Base-by-base conservation (phyloP, 176 grass and related monocot genomes). In the Oryza rufipogon region DNA sequence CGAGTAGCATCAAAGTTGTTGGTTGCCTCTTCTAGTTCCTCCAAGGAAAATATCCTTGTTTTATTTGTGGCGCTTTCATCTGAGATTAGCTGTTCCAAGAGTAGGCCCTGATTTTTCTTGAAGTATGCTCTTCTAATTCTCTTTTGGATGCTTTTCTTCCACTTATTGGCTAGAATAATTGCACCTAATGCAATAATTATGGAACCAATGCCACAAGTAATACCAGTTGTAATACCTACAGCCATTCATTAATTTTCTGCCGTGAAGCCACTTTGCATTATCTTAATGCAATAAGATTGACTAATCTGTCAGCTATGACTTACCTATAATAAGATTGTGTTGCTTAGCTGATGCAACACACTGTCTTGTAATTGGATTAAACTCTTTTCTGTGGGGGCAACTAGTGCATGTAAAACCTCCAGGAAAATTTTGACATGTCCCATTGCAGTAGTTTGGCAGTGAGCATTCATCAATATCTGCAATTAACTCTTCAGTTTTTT, bases 1-100 rank as follows among this genome's bases (percentile, higher is more conserved):
- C 61, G 73, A 26, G 39, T 68, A 26, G 25, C 11, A 49, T 80
- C 80, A 30, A 87, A 91, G 6, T 80, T 80, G 3, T 84, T 75
- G 16, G 85, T 87, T n/a, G 89, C 86, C 26, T 65, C 72, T 33
- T 91, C 77, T 34, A 88, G 39, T 56, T 91, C 81, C 13, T 81
- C 81, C 4, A 73, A 19, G 11, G 75, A 84, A 33, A 91, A 91
- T 49, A 81, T 88, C 25, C 28, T 80, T 33, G 85, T 64, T 22
- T 74, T 81, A 0, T 81, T 9, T 0, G 60, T 20, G 23, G 63
- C 8, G 0, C 25, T 67, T 67, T 79, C 63, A 79, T 79, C 41
- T 11, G 8, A 67, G 13, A 79, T 79, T 47, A 79, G 22, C 30
- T 79, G 76, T 1, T 79, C 28, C 3, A 75, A 58, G 0, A 75